Base-by-base conservation (phyloP, 495 filamentous ascomycete species). In the Hypoxylon rickii region DNA sequence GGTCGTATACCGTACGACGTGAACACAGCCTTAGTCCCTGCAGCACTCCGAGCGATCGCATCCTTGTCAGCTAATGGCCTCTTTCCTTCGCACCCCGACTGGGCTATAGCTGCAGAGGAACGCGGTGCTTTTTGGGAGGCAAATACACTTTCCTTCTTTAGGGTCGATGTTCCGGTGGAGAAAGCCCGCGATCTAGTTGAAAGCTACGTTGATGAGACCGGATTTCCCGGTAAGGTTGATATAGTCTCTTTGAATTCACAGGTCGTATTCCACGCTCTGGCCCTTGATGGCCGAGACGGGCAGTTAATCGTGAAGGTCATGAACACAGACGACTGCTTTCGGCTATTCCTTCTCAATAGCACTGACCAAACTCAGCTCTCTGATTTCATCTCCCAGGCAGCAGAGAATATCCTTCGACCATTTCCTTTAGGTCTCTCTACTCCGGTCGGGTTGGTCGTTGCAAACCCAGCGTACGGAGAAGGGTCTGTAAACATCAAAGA, bases 121-220 rank as follows among this genome's bases (percentile, higher is more conserved):
- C 84, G 83, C 57, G 83, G 85, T 1, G 58, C 82, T 39, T 67
- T 85, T 7, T 87, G 84, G 84, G 85, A 87, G 71, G 82, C 86
- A 55, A 70, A 73, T 2, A 83, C 84, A 0, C 73, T 88, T 3
- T 24, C 66, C 6, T 84, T 86, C 69, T 88, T 88, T 70, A 63
- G 78, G 47, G 74, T 81, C 16, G 68, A 66, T 1, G 63, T 86
- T 13, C 71, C 79, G 0, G 39, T 66, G 39, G 47, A 67, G 1
- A 63, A 74, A 38, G 83, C 84, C 1, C 60, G 63, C 33, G 48
- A 65, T 0, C 72, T 78, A 6, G 73, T 86, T 12, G 49, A 74
- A 11, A 64, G 66, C 46, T 87, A 85, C 65, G 67, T 73, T 3
- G 56, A 66, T 3, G 44, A 45, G 12, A 70, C 68, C 8, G 51